Conservation (phyloP, 805 yeast species). For the Schwanniomyces vanrijiae region DNA sequence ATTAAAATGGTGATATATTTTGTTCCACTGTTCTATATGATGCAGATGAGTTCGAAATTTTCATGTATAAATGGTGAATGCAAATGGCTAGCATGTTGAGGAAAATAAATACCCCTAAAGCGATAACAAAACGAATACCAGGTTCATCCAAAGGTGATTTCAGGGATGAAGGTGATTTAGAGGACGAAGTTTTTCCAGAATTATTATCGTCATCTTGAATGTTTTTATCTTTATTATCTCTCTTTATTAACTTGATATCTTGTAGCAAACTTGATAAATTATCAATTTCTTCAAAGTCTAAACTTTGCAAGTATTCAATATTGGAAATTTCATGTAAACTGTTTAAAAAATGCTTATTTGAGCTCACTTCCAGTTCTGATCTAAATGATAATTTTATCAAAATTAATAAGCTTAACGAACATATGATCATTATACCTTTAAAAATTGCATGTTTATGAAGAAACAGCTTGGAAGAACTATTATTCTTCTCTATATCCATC, state of each 20-base stretch:
- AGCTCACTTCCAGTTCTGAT: neutral
- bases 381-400: neutral
- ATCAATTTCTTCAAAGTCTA: neutral
- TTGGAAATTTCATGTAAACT: neutral
- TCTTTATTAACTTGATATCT: neutral
- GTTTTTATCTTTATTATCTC: neutral
- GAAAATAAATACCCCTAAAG: constrained; percentile 31
- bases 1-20: constrained; percentile 33
- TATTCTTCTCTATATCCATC: neutral
- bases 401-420: neutral
- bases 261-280: neutral
- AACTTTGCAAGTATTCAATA: neutral
- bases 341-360: neutral
- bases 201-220: too few species aligned
- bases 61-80: constrained; percentile 37
- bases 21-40: constrained; percentile 37
- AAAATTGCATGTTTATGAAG: neutral
- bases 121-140: constrained; percentile 34
- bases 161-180: neutral
- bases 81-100: constrained; percentile 36
- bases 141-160: constrained; percentile 14
- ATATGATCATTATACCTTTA: neutral
- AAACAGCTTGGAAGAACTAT: neutral
- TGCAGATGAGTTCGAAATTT: constrained; percentile 24
- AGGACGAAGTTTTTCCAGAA: neutral